These are phyloP conservation scores for Pontederia crassipes DNA, from an alignment of 176 grass and related monocot genomes.

Conservation along the genomic window DNA sequence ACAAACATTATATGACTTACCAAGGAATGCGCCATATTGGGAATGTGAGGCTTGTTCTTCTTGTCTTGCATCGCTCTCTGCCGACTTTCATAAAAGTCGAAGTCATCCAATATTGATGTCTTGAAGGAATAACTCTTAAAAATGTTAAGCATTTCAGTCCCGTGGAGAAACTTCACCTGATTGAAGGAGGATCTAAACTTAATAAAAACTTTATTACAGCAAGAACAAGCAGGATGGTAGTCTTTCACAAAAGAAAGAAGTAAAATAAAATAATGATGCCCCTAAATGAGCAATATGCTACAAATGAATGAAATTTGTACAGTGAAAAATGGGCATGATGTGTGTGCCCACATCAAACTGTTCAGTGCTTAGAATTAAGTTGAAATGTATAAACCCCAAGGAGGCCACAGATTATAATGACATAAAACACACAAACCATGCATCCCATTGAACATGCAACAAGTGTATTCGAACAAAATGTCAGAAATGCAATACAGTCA, in stretches of 20 bases:
- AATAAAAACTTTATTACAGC: neutral
- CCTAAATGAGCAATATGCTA: no score
- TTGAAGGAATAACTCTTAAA: slow-evolving; percentile 71
- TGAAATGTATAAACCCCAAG: no score
- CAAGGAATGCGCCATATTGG: slow-evolving; percentile 22
- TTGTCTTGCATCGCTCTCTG: slow-evolving; percentile 86
- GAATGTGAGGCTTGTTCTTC: slow-evolving; percentile 37
- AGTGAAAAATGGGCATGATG: no score
- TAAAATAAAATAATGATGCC: neutral
- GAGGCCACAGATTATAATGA: no score
- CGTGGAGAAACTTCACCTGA: slow-evolving; percentile 75
- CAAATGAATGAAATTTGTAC: no score
- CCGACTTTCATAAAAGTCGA: slow-evolving; percentile 79
- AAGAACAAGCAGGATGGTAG: slow-evolving; percentile 9
- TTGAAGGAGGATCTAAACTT: slow-evolving; percentile 4
- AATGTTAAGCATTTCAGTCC: slow-evolving; percentile 67
- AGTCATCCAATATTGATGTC: slow-evolving; percentile 91
- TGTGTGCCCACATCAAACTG: no score
- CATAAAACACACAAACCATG: no score
- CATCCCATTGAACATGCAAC: no score
- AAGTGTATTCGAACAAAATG: no score
- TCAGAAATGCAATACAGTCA: no score
- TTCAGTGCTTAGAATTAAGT: no score
- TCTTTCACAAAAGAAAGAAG: neutral
- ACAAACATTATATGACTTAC: slow-evolving; percentile 14